phyloP scores from a whole-genome alignment of 768 basidiomycete species.

The Cyclocybe cylindracea region DNA sequence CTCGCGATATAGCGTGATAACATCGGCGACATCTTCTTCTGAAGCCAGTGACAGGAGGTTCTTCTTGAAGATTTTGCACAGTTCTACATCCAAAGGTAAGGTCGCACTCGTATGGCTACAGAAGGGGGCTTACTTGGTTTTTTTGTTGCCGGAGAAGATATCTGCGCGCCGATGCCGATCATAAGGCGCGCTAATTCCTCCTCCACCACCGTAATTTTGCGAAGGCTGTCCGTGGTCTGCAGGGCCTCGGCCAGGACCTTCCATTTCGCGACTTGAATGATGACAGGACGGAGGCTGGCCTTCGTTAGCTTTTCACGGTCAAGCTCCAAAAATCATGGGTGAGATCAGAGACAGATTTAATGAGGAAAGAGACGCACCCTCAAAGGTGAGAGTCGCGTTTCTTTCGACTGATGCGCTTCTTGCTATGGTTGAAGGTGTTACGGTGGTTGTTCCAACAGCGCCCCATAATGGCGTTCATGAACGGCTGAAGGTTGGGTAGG shows the following conservation, averaged over 20 bases:
- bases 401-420: too few species aligned
- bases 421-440: too few species aligned
- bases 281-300: slow-evolving; percentile 10
- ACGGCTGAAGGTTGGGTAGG: too few species aligned
- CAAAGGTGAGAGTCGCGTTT: too few species aligned
- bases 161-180: slow-evolving; percentile 10
- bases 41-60: slow-evolving; percentile 12
- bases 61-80: not conserved
- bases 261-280: slow-evolving; percentile 22
- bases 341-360: not conserved
- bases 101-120: not conserved
- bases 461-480: too few species aligned
- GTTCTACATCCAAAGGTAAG: not conserved
- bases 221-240: not conserved
- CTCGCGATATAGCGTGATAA: slow-evolving; percentile 12
- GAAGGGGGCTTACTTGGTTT: not conserved
- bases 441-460: too few species aligned
- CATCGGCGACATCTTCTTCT: slow-evolving; percentile 13
- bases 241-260: slow-evolving; percentile 10
- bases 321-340: slow-evolving; percentile 9
- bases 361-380: slow-evolving; percentile 3
- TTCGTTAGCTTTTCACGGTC: slow-evolving; percentile 11
- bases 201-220: slow-evolving; percentile 15
- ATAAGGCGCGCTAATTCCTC: slow-evolving; percentile 16
- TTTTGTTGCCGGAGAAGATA: too few species aligned